Base-by-base conservation (phyloP, 306 rosid genomes). In the Prunus padus region DNA sequence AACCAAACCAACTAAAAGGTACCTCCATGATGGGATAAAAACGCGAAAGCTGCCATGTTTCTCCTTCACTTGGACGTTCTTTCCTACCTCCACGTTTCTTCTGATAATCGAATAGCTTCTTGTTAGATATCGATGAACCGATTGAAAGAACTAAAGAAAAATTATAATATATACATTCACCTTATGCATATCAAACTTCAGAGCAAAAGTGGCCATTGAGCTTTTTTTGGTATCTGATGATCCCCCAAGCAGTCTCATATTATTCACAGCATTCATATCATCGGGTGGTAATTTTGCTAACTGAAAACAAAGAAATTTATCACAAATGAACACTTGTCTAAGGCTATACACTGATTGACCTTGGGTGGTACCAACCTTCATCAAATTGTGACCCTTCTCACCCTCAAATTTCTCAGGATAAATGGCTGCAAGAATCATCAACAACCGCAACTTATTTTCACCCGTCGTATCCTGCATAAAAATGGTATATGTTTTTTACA, bases 11-110 rank as follows among this genome's bases (percentile, higher is more conserved):
- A 11, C 51, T 6, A 20, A 20, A 23, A 11, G 61, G 28, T 81
- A 93, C 99, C 99, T 95, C 99, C 78, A 95, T 83, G 11, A 92
- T 87, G 75, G 99, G 99, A 81, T 89, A 95, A 82, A 95, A 95
- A 76, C 96, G 97, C 8, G 97, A 86, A 62, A 95, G 84, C 71
- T 92, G 96, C 99, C 99, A 95, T 47, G 84, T 75, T 78, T 86
- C 93, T 77, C 88, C 89, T 82, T 89, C 97, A 74, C 80, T 89
- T 45, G 88, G 77, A 72, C 96, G 97, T 19, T 87, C 97, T 84
- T 90, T 92, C 79, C 99, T 86, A 73, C 75, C 92, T 5, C 85
- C 97, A 69, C 84, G 96, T 90, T 90, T 92, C 85, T 88, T 95
- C 97, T 95, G 96, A 69, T 65, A 79, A 76, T 64, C 79, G 33